Base-by-base conservation (phyloP, 2,329 filamentous ascomycete genomes). In the Neopestalotiopsis clavispora region DNA sequence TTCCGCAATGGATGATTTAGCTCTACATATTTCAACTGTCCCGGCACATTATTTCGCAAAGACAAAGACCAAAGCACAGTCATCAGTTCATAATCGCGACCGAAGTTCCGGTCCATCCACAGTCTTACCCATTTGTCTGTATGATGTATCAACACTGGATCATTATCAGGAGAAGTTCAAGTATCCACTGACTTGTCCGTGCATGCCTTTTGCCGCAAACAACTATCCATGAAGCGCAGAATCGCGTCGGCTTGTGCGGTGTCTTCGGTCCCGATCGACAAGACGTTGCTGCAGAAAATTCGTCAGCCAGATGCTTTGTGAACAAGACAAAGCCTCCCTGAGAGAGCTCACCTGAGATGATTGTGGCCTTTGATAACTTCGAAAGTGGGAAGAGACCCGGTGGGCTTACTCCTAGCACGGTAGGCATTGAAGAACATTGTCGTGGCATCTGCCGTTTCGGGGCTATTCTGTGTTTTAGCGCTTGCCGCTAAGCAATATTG, bases 201-300 rank as follows among this genome's bases (percentile, higher is more conserved):
- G 17, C 6, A 56, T 23, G 49, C 7, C 20, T 32, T 30, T 4
- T 38, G 28, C 60, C 40, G n/a, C 13, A 63, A 30, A 20, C 60
- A 63, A 63, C n/a, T n/a, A 2, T 40, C 23, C 10, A 42, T 63
- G 60, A 63, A 63, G 5, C 32, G 23, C 23, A 63, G 3, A 23
- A 63, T 63, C 1, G 23, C 12, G 17, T 45, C n/a, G 14, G 30
- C 60, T 34, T 63, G 60, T 7, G 60, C 14, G 1, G 60, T 63
- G 40, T 63, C 60, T 28, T 63, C 60, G 6, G 60, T 63, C 7
- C 60, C 60, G 12, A 63, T 63, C 4, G 60, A 63, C 32, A 63
- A 14, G 12, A 63, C 60, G 9, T 63, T 63, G 12, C 60, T 63
- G n/a, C 14, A 38, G 32, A 3, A 38, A 23, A 60, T 17, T 5